Percentiles rank a stretch among this genome's conserved stretches.
Evolutionary conservation across 2,329 filamentous ascomycete species (phyloP).

Genomic region (Tolypocladium guangdongense): DNA sequence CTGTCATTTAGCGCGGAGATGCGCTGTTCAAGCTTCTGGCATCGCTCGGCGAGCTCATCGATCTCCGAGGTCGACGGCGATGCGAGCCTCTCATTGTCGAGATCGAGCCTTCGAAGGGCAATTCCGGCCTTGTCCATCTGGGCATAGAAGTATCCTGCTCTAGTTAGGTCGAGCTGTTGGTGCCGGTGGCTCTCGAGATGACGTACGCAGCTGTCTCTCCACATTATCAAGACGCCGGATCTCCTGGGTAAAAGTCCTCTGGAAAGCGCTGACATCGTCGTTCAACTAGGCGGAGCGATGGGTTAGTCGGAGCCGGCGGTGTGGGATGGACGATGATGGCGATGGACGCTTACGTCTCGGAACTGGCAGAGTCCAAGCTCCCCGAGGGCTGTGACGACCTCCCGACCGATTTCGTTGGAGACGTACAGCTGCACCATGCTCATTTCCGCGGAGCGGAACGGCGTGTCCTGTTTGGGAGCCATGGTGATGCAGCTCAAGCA

Average conservation of each 20-base stretch:
- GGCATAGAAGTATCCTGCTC: conserved; percentile 74
- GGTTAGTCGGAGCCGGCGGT: neutral
- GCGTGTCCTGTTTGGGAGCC: conserved; percentile 69
- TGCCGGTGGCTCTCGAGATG: conserved; percentile 7
- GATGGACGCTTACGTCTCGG: conserved; percentile 62
- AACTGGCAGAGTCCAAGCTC: conserved; percentile 97
- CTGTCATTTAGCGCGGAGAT: conserved; percentile 90
- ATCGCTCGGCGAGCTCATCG: conserved; percentile 86
- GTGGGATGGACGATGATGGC: neutral
- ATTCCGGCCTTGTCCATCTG: conserved; percentile 95
- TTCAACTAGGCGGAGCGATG: conserved; percentile 56
- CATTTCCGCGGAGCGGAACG: conserved; percentile 99
- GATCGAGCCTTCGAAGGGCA: conserved; percentile 76
- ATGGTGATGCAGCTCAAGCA: conserved; percentile 30
- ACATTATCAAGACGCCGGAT: conserved; percentile 97
- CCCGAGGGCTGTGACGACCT: conserved; percentile 91
- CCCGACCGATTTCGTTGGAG: conserved; percentile 94
- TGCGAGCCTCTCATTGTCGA: conserved; percentile 78
- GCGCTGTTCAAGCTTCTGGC: conserved; percentile 84
- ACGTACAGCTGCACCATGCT: conserved; percentile 99
- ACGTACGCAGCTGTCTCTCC: conserved; percentile 88
- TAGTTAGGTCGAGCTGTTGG: conserved; percentile 18
- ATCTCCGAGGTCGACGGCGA: conserved; percentile 90
- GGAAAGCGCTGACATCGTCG: conserved; percentile 84
- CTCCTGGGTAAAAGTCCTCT: conserved; percentile 94